Evolutionary conservation across 306 rosid species (phyloP).

Genomic region (Calophaca sinica): DNA sequence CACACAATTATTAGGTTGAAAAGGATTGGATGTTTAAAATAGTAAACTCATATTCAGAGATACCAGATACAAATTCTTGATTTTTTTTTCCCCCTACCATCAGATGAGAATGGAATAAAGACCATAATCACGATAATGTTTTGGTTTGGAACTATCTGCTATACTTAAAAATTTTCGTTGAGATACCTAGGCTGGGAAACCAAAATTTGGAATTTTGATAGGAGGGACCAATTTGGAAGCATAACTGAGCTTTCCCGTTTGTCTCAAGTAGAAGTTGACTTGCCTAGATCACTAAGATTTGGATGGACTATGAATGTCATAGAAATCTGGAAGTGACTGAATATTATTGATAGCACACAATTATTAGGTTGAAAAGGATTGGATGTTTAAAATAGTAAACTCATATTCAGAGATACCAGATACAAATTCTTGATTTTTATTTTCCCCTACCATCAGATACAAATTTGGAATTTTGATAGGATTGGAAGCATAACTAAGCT

Average conservation of each 20-base stretch:
- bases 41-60: slow-evolving; percentile 1
- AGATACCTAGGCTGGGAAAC: not conserved
- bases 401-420: slow-evolving; percentile 12
- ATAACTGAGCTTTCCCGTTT: not conserved
- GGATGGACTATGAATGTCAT: not conserved
- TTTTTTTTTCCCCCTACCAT: slow-evolving; percentile 10
- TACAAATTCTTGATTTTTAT: slow-evolving; percentile 22
- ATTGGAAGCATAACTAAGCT: not conserved
- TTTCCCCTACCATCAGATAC: not conserved
- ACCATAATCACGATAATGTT: slow-evolving; percentile 1
- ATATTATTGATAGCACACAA: slow-evolving; percentile 1
- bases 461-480: not conserved
- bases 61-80: slow-evolving; percentile 15
- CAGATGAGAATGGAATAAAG: not conserved
- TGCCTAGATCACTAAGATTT: slow-evolving; percentile 3
- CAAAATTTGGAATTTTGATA: too few relatives aligned
- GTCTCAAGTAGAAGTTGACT: not conserved
- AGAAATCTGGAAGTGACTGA: not conserved
- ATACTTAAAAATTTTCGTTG: not conserved
- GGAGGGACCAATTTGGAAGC: slow-evolving; percentile 9
- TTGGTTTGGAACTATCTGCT: not conserved
- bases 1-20: slow-evolving; percentile 3
- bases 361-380: slow-evolving; percentile 5
- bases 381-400: not conserved
- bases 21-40: not conserved